These are phyloP conservation scores for Gymnopilus dilepis DNA, from an alignment of 768 basidiomycete species.

Conservation along the genomic window DNA sequence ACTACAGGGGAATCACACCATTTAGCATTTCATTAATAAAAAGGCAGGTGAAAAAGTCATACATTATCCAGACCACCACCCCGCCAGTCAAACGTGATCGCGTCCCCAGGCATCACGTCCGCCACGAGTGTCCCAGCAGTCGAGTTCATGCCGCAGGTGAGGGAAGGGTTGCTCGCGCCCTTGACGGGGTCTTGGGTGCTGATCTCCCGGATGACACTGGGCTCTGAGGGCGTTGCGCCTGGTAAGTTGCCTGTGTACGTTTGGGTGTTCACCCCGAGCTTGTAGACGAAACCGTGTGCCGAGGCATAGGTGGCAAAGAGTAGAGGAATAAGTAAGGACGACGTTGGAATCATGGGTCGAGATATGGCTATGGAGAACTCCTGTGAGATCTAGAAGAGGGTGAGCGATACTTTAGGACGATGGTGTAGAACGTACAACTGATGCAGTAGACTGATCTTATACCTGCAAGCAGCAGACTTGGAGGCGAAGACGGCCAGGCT, in stretches of 20 bases:
- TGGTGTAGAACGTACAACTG: background rate
- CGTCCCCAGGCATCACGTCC: conserved; percentile 63
- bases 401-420: background rate
- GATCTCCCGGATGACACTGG: conserved; percentile 48
- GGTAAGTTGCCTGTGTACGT: conserved; percentile 42
- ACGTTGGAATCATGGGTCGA: conserved; percentile 13
- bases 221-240: conserved; percentile 9
- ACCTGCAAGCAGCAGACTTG: too few relatives aligned
- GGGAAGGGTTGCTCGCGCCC: conserved; percentile 56
- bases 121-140: conserved; percentile 54
- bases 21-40: background rate
- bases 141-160: conserved; percentile 67
- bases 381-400: background rate
- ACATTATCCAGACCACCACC: conserved; percentile 47
- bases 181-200: conserved; percentile 47
- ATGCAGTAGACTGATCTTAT: background rate
- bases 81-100: conserved; percentile 59
- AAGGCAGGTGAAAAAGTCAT: conserved; percentile 20
- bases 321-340: conserved; percentile 34
- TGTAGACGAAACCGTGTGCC: conserved; percentile 50
- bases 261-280: conserved; percentile 45
- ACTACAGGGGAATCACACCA: conserved; percentile 29
- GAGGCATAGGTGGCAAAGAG: conserved; percentile 41
- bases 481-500: background rate
- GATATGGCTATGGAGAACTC: too few relatives aligned